Evolutionary conservation across 495 filamentous ascomycete species (phyloP).

Genomic region (Hyaloscypha bicolor): DNA sequence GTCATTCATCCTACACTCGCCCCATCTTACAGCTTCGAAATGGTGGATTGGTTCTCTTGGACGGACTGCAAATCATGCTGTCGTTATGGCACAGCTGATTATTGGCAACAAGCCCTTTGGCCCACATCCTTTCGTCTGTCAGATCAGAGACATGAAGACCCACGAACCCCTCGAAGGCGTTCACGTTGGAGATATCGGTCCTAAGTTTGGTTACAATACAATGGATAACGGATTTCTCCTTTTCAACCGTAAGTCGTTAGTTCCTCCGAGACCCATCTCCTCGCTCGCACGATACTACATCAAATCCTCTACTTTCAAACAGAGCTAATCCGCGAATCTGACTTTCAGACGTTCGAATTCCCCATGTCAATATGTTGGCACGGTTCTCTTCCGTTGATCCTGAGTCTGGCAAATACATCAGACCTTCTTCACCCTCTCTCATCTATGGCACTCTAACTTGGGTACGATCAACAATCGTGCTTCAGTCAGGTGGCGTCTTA

Average conservation of each 20-base stretch:
- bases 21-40: constrained; percentile 67
- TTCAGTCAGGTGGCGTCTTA: constrained; percentile 65
- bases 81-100: constrained; percentile 72
- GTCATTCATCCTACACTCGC: constrained; percentile 70
- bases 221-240: constrained; percentile 79
- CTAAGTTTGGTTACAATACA: constrained; percentile 71
- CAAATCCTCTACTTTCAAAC: neutral
- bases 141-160: constrained; percentile 69
- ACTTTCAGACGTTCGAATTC: constrained; percentile 53
- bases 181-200: constrained; percentile 73
- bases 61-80: constrained; percentile 71
- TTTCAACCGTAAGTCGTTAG: constrained; percentile 53
- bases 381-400: constrained; percentile 64
- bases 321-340: neutral
- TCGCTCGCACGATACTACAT: neutral
- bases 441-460: constrained; percentile 75
- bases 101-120: constrained; percentile 66
- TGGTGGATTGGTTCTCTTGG: constrained; percentile 82
- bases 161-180: constrained; percentile 71
- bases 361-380: constrained; percentile 69
- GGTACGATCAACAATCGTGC: constrained; percentile 72
- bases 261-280: too few relatives aligned
- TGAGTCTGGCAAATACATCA: constrained; percentile 61
- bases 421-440: constrained; percentile 63
- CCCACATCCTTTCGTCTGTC: constrained; percentile 76